A percentile compares a stretch with the other conserved stretches of the same genome.
Evolutionary conservation across 163 green algal species (phyloP).

Genomic region (Coccomyxa subellipsoidea): DNA sequence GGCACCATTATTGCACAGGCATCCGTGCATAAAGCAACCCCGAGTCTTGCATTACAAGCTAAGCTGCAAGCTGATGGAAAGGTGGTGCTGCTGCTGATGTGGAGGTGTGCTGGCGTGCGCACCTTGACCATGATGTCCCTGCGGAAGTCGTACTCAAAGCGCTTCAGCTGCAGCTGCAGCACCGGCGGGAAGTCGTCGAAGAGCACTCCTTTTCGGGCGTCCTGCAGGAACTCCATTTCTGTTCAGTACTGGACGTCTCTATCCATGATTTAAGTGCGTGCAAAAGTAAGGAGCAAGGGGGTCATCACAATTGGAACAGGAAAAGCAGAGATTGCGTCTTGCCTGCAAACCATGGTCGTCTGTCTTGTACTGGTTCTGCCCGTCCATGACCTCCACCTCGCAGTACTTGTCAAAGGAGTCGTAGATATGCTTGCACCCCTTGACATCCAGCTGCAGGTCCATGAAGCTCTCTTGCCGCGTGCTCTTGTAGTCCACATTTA

Average conservation of each 20-base stretch:
- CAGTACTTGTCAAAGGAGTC: slow-evolving; percentile 82
- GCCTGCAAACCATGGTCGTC: slow-evolving; percentile 86
- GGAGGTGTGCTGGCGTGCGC: not conserved
- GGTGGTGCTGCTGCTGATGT: not conserved
- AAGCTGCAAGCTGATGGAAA: not conserved
- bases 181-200: slow-evolving; percentile 93
- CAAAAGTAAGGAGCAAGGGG: no score
- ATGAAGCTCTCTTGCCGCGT: slow-evolving; percentile 85
- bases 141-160: slow-evolving; percentile 96
- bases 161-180: slow-evolving; percentile 95
- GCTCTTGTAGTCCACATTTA: slow-evolving; percentile 92
- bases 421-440: slow-evolving; percentile 85
- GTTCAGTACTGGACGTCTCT: no score
- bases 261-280: no score
- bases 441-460: slow-evolving; percentile 92
- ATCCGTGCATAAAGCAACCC: no score
- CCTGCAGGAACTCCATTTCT: no score
- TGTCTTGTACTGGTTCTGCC: slow-evolving; percentile 94
- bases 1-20: no score
- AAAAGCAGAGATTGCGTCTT: not conserved
- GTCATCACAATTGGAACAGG: not conserved
- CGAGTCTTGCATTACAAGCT: not conserved
- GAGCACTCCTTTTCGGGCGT: slow-evolving; percentile 86
- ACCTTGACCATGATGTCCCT: slow-evolving; percentile 92
- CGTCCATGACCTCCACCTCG: slow-evolving; percentile 86